Conservation (phyloP, 495 filamentous ascomycete species). For the Tuber borchii region DNA sequence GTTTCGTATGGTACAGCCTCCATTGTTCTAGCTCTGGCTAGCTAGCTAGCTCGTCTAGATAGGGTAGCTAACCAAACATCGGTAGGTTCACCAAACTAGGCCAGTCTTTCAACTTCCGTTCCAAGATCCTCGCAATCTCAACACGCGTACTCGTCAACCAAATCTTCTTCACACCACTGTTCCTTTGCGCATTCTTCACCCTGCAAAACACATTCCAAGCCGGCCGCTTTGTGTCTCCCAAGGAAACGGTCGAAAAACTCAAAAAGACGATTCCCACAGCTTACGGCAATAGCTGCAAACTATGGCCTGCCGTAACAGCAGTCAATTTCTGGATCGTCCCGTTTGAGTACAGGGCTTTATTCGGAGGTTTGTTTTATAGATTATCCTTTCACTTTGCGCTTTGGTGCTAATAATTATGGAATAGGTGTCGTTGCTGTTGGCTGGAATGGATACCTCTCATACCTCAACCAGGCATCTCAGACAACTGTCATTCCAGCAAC, state of each 20-base stretch:
- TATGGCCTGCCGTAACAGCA: slow-evolving; percentile 85
- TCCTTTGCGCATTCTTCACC: slow-evolving; percentile 89
- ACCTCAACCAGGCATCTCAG: slow-evolving; percentile 56
- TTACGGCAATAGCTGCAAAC: slow-evolving; percentile 70
- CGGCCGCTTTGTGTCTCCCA: slow-evolving; percentile 51
- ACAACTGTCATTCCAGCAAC: background rate
- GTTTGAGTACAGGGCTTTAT: slow-evolving; percentile 68
- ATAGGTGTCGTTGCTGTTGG: slow-evolving; percentile 60
- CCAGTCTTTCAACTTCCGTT: slow-evolving; percentile 69
- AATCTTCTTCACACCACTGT: slow-evolving; percentile 71
- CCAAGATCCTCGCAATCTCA: slow-evolving; percentile 59
- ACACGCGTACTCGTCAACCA: slow-evolving; percentile 80
- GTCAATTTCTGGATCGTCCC: slow-evolving; percentile 80
- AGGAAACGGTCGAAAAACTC: slow-evolving; percentile 62
- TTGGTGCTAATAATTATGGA: background rate
- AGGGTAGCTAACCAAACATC: background rate
- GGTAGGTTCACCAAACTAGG: slow-evolving; percentile 74
- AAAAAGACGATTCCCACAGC: slow-evolving; percentile 68
- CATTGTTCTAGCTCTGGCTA: slow-evolving; percentile 12
- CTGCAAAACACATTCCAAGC: slow-evolving; percentile 60
- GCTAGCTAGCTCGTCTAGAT: background rate
- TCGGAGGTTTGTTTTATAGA: slow-evolving; percentile 52
- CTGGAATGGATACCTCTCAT: slow-evolving; percentile 86
- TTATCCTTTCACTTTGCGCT: background rate
- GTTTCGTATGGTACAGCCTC: slow-evolving; percentile 64